These are phyloP conservation scores for Saccharum hybrid DNA, from an alignment of 202 grass and related monocot genomes.

Conservation along the genomic window DNA sequence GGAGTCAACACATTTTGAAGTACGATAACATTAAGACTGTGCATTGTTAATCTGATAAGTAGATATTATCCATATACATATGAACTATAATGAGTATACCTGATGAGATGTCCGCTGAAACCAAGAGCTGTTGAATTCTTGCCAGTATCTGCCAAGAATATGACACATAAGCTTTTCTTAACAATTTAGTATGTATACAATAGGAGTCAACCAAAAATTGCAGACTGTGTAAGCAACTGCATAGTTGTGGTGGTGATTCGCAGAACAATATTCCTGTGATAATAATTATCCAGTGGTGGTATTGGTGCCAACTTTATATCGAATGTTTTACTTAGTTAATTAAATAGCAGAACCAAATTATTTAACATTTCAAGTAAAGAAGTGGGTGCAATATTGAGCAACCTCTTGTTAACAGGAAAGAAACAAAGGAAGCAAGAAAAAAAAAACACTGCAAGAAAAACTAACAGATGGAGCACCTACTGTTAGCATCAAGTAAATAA, in stretches of 20 bases:
- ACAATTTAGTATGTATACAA: constrained; percentile 26
- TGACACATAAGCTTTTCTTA: constrained; percentile 25
- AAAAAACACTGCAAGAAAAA: background rate
- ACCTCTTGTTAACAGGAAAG: background rate
- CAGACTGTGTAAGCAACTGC: background rate
- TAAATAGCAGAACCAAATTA: constrained; percentile 22
- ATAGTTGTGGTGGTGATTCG: background rate
- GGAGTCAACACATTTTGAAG: constrained; percentile 3
- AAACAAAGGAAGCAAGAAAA: background rate
- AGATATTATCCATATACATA: constrained; percentile 22
- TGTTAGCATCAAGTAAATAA: background rate
- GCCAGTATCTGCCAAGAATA: constrained; percentile 83
- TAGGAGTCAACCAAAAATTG: background rate
- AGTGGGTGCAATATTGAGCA: background rate
- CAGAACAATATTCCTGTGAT: background rate
- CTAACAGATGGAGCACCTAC: background rate
- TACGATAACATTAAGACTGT: background rate
- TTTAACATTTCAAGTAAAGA: constrained; percentile 10
- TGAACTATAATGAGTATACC: constrained; percentile 52
- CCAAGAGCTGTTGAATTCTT: constrained; percentile 95
- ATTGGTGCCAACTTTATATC: constrained; percentile 3
- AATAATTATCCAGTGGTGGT: background rate
- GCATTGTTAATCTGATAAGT: constrained; percentile 12
- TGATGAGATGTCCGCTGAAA: constrained; percentile 95
- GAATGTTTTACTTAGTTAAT: constrained; percentile 21